Evolutionary conservation across 352 stramenopile species (phyloP), one percentile per base, ranked within the genome.

Genomic region (Globisporangium perplexum): DNA sequence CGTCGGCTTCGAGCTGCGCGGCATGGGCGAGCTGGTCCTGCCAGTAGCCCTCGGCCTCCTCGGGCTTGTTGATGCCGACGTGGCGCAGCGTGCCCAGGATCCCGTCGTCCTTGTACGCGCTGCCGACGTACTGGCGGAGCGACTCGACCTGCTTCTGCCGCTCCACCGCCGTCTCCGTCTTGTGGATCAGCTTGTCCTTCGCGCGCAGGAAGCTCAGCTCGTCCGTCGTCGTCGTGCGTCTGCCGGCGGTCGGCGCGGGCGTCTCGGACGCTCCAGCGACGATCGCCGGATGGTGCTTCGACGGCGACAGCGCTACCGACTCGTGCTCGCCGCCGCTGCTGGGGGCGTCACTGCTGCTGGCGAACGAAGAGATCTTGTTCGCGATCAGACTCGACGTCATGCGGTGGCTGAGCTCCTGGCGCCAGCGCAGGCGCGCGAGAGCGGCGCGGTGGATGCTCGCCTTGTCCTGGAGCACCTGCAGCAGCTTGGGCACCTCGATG

Each of bases 121-220:
- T 85, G 2, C 79, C 78, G n/a, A 88, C 53, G 47, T 90, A 93
- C 22, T 83, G 44, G 41, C 88, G 80, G 31, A 90, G 66, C 47
- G 59, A 79, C 42, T 85, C 73, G 15, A 63, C 57, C 44, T 90
- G 84, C 47, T 77, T 72, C 18, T 84, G 72, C 18, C 79, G 71
- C 28, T 71, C 71, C 17, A 72, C 36, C 22, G 70, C 74, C 15
- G 74, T 86, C 51, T 87, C 79, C 46, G 82, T 80, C 71, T 90
- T 90, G 53, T 88, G 79, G 45, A 88, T 71, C 45, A 89, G 53
- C 53, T 88, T 88, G 42, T 88, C 80, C 53, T 88, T 90, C 17
- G 77, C 68, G 38, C 69, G 78, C 7, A 66, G 59, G 24, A 90
- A 79, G 48, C 81, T 82, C 23, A 61, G 47, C 41, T 85, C 77